Conservation (phyloP, 441 rosid genomes). For the Euphorbia celastroides region DNA sequence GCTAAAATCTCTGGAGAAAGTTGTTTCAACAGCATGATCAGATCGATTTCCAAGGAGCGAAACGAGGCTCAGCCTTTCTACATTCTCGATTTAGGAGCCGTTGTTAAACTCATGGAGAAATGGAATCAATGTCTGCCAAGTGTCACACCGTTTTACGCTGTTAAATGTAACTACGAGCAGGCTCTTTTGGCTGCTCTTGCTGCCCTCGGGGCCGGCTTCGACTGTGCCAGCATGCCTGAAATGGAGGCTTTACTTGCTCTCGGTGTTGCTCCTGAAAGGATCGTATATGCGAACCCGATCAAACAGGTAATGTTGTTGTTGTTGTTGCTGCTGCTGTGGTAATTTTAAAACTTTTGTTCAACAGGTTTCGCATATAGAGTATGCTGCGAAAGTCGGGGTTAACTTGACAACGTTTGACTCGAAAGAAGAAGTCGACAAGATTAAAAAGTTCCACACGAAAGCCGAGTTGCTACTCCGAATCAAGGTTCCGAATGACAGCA, state of each 20-base stretch:
- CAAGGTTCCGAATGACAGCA: neutral
- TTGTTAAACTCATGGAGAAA: neutral
- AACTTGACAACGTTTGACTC: conserved; percentile 21
- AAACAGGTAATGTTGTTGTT: neutral
- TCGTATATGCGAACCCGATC: conserved; percentile 19
- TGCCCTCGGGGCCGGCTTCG: conserved; percentile 6
- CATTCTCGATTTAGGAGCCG: conserved; percentile 12
- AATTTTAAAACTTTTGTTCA: neutral
- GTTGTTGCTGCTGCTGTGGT: too few species aligned
- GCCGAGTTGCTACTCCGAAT: conserved; percentile 9
- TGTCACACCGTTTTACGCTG: conserved; percentile 15
- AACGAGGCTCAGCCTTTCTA: conserved; percentile 12
- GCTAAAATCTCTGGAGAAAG: neutral
- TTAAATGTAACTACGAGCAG: conserved; percentile 12
- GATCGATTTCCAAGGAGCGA: conserved; percentile 2
- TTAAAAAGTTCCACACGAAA: conserved; percentile 17
- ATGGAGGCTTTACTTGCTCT: conserved; percentile 14
- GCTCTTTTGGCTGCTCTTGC: conserved; percentile 12
- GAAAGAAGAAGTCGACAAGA: conserved; percentile 14
- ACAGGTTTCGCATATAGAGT: conserved; percentile 17
- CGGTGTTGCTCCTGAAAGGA: conserved; percentile 15
- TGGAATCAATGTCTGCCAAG: conserved; percentile 8
- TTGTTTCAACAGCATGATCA: neutral
- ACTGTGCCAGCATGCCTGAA: conserved; percentile 9
- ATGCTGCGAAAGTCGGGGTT: conserved; percentile 11